Base-by-base conservation (phyloP, 352 stramenopile species). In the Phytophthora litchii region DNA sequence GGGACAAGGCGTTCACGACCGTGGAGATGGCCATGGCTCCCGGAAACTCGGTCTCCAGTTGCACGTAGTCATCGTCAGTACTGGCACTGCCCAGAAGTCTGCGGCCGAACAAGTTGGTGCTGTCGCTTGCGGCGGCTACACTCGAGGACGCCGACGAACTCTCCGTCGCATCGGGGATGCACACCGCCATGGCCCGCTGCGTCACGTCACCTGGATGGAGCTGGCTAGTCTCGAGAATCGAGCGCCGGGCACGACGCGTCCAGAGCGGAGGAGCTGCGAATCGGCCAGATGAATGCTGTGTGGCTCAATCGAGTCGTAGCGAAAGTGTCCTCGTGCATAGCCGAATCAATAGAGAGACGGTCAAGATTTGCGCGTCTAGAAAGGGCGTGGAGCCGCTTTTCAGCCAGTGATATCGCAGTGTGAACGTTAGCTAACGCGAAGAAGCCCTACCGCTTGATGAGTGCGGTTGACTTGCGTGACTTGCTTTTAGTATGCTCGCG, bases 1-100 rank as follows among this genome's bases (percentile, higher is more conserved):
- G 51, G 3, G 86, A 95, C 2, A 88, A 54, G 20, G 90, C 61
- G 62, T 86, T 86, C 44, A 74, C 72, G 23, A 72, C 60, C n/a
- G 81, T 79, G 50, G 81, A 77, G 25, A 92, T 63, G n/a, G 67
- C 76, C 21, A 73, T 52, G 1, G 67, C 83, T 40, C 80, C 74
- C n/a, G 47, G 35, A 42, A 92, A 91, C 58, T 91, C 83, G 17
- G 21, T 48, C 52, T 89, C 65, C 7, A 85, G 72, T 45, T 68
- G 46, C 37, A 69, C 17, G 32, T 57, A 59, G 16, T 36, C 60
- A 42, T 62, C 50, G 17, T 32, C 44, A 20, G 38, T 21, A 16
- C 57, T 60, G 29, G 0, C 20, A 11, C 35, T 70, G 32, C 1
- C 51, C 29, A 72, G n/a, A 1, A 74, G 52, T 11, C 58, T 61